Evolutionary conservation across 2,329 filamentous ascomycete genomes (phyloP), one percentile per base, ranked within the genome.

Genomic region (Penicillium fuscoglaucum): DNA sequence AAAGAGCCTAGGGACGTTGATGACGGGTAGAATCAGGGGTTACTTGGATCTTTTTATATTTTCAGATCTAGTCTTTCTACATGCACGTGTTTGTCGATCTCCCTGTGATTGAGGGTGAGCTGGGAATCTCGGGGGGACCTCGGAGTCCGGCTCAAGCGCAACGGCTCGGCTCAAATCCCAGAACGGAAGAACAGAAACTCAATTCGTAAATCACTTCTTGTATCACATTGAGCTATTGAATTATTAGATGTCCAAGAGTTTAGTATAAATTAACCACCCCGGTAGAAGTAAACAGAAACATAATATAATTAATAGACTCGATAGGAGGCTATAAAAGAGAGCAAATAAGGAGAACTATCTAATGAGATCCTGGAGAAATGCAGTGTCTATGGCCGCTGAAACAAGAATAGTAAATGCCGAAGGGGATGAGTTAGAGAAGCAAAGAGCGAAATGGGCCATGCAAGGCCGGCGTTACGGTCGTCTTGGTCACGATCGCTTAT

Each of bases 401-500:
- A 24, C 19, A 33, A 24, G 13, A 10, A 8, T 10, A 33, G 1
- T 12, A 17, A 24, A 33, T 33, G 4, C 4, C 6, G 1, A 29
- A 12, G 3, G n/a, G 7, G 19, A 46, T 15, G 7, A 31, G 15
- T 12, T 6, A 33, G 12, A 8, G 4, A 31, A 47, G 12, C 6
- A 31, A 17, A 31, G 10, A 13, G 13, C 3, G 3, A 5, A 31
- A 15, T 31, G n/a, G 10, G n/a, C 1, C 0, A 3, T 6, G 6
- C 19, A 33, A 47, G 13, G 13, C 13, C 29, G 13, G 13, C 13
- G 19, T 5, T 10, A 17, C 6, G 13, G 1, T 33, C 29, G 5
- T 15, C 8, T 44, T 17, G 17, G 7, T n/a, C 4, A n/a, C 19
- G n/a, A 31, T 46, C 35, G 15, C 13, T 60, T 55, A 73, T 50